Evolutionary conservation across 2,329 filamentous ascomycete genomes (phyloP), one percentile per base, ranked within the genome.

Genomic region (Capronia epimyces): DNA sequence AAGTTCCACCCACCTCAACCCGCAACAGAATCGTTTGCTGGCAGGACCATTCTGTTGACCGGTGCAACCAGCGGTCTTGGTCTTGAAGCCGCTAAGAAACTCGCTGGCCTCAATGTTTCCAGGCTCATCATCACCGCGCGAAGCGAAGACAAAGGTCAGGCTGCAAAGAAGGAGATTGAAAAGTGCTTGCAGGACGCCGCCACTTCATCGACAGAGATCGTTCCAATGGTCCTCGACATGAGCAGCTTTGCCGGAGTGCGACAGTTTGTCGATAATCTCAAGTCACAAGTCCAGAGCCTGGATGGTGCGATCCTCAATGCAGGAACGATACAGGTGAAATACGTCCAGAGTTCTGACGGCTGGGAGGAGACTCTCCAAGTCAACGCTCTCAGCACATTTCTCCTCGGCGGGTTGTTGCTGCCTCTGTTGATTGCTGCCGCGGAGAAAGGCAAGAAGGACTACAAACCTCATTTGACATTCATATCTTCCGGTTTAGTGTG

Each of bases 361-460:
- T 79, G 71, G 67, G 76, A 80, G 51, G 66, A 72, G 46, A 75
- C 71, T 1, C 56, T 83, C 9, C 79, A 83, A 61, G 75, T 81
- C 56, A 82, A 83, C 60, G 69, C 74, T 1, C 65, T 83, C 1
- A 79, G 78, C 2, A 83, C 78, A 1, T 69, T 73, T 5, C 67
- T 82, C 1, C 65, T 84, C 5, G 76, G 70, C 0, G 55, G 81
- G 2, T 62, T 81, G 1, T 67, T 84, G 9, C 64, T 78, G 1
- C 75, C 74, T 0, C 72, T 73, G 46, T 60, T 79, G 10, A 63
- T 65, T 20, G 62, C 59, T 5, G 68, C 67, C 39, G 66, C 69
- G 15, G 60, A 63, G 3, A 43, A 46, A 1, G 56, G 62, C 2
- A 55, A 51, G 18, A 52, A 16, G 12, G 39, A 45, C 2, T 52